phyloP scores from a whole-genome alignment of 352 stramenopile genomes.

The Blastocystis sp. region DNA sequence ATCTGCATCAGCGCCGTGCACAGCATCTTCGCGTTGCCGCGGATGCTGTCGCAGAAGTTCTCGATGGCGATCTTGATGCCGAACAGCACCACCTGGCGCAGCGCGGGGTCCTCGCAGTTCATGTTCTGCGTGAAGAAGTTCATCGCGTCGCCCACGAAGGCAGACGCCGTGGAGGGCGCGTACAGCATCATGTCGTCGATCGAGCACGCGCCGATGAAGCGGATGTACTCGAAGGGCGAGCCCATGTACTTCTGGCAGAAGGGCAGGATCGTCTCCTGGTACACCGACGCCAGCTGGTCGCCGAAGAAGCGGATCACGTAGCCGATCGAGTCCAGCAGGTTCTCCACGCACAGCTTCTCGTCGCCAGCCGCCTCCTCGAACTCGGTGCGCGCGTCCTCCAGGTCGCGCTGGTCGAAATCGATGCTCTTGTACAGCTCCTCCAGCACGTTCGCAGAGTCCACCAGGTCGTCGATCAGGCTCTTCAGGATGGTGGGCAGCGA shows the following conservation, averaged over 20 bases:
- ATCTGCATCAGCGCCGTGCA: constrained; percentile 13
- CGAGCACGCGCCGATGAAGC: constrained; percentile 12
- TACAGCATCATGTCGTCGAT: constrained; percentile 36
- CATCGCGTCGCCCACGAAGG: neutral
- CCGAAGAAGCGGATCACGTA: constrained; percentile 10
- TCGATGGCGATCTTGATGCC: constrained; percentile 32
- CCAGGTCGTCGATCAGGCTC: constrained; percentile 4
- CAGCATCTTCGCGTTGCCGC: neutral
- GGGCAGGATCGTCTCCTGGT: constrained; percentile 12
- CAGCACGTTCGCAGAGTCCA: constrained; percentile 33
- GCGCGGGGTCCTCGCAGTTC: constrained; percentile 30
- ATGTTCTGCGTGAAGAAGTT: constrained; percentile 30
- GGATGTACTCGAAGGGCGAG: constrained; percentile 52
- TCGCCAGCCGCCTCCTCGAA: constrained; percentile 50
- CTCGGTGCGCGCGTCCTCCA: constrained; percentile 49
- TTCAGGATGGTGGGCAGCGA: neutral
- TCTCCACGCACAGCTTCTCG: constrained; percentile 52
- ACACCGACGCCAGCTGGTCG: constrained; percentile 1
- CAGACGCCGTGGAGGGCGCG: neutral
- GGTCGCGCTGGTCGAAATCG: constrained; percentile 30
- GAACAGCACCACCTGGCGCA: constrained; percentile 38
- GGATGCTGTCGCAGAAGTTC: neutral
- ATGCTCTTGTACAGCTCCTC: constrained; percentile 40
- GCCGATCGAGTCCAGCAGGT: constrained; percentile 20
- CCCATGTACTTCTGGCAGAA: constrained; percentile 13